Evolutionary conservation across 306 rosid genomes (phyloP), one percentile per base, ranked within the genome.

Genomic region (Malus orientalis): DNA sequence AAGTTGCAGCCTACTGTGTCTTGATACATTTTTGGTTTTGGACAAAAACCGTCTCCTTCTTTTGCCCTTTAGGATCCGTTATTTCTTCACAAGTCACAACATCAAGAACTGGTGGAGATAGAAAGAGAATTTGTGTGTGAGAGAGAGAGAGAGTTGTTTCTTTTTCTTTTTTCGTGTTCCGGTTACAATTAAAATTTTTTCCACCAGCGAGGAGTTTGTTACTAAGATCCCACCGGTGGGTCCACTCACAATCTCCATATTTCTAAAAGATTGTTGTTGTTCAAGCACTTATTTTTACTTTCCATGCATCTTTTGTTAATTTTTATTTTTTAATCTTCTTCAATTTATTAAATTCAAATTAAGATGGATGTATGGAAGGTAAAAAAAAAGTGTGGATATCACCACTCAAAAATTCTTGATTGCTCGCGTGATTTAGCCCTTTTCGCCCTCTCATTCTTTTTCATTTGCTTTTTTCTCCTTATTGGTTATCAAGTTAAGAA

Each of bases 1-100:
- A 85, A 90, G 83, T 91, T 82, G 79, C 85, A 90, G 76, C 89
- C 84, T 27, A 23, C 60, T 5, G 78, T 55, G 36, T 74, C 81
- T 54, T 49, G 78, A 55, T 77, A 87, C 90, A 87, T 79, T 45
- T 87, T 82, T 40, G 64, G 53, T 67, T 23, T 19, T 0, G 62
- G 55, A 14, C 6, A 5, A 49, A 49, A 49, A 5, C 27, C 0
- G 13, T 22, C 23, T n/a, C 25, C 25, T 20, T 33, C 11, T 61
- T 27, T 60, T 13, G 19, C 32, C 36, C 12, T 27, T 27, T 13
- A 5, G 20, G 4, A 18, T 61, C 20, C 27, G 2, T 25, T 61
- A 13, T 13, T 61, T 61, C 4, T 61, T 61, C 11, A 27, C 36
- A 13, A 14, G 6, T 27, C 5, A 14, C 36, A 13, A 61, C 27